phyloP scores from a whole-genome alignment of 2,329 filamentous ascomycete genomes.

The Zymoseptoria ardabiliae region DNA sequence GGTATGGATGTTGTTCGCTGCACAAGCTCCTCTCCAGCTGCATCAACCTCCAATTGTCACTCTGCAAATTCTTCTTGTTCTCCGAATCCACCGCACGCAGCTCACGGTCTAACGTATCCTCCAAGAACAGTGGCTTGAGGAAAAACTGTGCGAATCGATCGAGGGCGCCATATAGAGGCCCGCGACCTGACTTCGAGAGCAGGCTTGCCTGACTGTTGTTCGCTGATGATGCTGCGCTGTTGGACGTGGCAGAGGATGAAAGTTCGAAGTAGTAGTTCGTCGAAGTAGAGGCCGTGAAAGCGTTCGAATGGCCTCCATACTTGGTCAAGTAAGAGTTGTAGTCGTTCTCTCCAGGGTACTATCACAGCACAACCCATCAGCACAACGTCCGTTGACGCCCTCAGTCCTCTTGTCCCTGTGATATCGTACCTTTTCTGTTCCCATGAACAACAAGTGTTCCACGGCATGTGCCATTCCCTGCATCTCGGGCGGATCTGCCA shows the following conservation, averaged over 20 bases:
- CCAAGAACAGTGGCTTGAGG: slow-evolving; percentile 76
- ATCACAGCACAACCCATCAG: slow-evolving; percentile 15
- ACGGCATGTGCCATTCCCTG: slow-evolving; percentile 93
- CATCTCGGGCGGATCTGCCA: slow-evolving; percentile 85
- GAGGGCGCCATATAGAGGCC: slow-evolving; percentile 71
- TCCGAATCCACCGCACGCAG: slow-evolving; percentile 86
- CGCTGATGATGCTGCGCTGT: slow-evolving; percentile 40
- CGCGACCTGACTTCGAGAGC: slow-evolving; percentile 32
- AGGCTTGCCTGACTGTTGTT: slow-evolving; percentile 32
- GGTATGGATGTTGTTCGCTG: slow-evolving; percentile 79
- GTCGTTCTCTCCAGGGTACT: slow-evolving; percentile 89
- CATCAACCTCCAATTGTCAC: slow-evolving; percentile 77
- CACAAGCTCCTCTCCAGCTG: slow-evolving; percentile 85
- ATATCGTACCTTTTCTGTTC: slow-evolving; percentile 71
- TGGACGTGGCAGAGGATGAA: slow-evolving; percentile 61
- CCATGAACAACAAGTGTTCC: slow-evolving; percentile 97
- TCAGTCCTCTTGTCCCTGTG: background rate
- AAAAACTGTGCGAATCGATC: slow-evolving; percentile 95
- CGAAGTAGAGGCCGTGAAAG: slow-evolving; percentile 85
- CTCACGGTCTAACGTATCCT: slow-evolving; percentile 78
- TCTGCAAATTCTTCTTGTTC: slow-evolving; percentile 96
- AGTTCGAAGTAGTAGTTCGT: slow-evolving; percentile 99
- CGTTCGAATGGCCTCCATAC: slow-evolving; percentile 88
- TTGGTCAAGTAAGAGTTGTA: slow-evolving; percentile 89
- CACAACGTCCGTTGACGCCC: background rate